phyloP scores from a whole-genome alignment of 1,284 basidiomycete genomes.

The Ceratobasidium sp. region DNA sequence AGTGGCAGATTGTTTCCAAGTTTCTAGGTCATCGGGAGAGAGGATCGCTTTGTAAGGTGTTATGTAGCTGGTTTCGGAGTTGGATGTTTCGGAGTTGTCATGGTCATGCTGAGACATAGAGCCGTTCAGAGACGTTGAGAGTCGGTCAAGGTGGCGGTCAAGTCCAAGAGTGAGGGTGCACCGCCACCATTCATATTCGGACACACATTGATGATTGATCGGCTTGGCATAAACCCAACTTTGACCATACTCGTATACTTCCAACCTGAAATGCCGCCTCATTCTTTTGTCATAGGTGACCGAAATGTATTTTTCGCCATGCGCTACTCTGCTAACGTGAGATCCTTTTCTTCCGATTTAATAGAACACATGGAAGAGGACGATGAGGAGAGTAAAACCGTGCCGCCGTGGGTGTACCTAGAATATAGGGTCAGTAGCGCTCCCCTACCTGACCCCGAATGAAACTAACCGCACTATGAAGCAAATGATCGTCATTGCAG shows the following conservation, averaged over 20 bases:
- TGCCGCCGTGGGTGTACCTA: conserved; percentile 89
- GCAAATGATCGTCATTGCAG: conserved; percentile 88
- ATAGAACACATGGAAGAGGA: conserved; percentile 98
- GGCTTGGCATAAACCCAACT: not conserved
- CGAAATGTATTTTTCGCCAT: no score
- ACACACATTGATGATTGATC: conserved; percentile 15
- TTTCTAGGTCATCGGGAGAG: conserved; percentile 78
- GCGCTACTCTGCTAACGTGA: not conserved
- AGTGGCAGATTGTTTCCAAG: conserved; percentile 82
- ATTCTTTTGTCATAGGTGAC: conserved; percentile 37
- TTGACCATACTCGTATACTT: not conserved
- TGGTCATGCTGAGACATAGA: conserved; percentile 22
- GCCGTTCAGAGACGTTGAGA: not conserved
- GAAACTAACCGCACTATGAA: conserved; percentile 53
- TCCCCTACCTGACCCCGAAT: conserved; percentile 26
- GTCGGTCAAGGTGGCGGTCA: conserved; percentile 4
- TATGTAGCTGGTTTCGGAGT: conserved; percentile 46
- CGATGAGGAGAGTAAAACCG: conserved; percentile 70
- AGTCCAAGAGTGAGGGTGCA: not conserved
- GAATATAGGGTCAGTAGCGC: conserved; percentile 70
- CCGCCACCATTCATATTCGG: not conserved
- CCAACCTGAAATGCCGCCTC: conserved; percentile 7
- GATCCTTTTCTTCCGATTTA: not conserved
- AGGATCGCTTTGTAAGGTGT: conserved; percentile 78
- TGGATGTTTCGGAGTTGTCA: not conserved